Conservation (phyloP, 805 yeast genomes). For the Yarrowia sp. region DNA sequence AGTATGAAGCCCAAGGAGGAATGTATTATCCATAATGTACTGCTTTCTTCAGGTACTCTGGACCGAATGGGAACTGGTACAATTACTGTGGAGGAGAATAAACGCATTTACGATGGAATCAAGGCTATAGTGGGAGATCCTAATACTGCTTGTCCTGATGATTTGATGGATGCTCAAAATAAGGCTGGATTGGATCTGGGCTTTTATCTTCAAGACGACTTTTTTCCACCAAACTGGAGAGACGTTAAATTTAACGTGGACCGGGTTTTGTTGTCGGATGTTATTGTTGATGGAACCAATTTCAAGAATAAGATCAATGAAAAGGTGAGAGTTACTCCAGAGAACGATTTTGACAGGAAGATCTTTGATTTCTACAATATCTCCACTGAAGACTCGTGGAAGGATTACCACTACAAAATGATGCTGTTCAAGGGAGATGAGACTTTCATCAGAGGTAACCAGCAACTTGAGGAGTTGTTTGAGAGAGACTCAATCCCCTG, state of each 20-base stretch:
- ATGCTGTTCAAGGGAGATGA: slow-evolving; percentile 15
- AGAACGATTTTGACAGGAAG: slow-evolving; percentile 5
- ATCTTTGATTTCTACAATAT: background rate
- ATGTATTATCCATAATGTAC: background rate
- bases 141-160: background rate
- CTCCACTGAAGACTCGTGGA: background rate
- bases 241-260: background rate
- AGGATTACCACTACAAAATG: slow-evolving; percentile 5
- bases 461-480: background rate
- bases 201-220: background rate
- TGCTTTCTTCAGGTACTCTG: background rate
- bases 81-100: background rate
- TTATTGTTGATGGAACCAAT: slow-evolving; percentile 2
- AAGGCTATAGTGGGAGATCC: background rate
- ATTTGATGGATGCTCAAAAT: background rate
- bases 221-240: slow-evolving; percentile 5
- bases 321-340: background rate
- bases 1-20: slow-evolving; percentile 9
- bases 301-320: slow-evolving; percentile 12
- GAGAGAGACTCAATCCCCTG: background rate
- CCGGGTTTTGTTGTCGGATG: background rate
- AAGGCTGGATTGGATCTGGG: background rate
- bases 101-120: background rate
- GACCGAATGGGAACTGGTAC: background rate
- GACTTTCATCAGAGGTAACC: background rate